Conservation (phyloP, 345 rosid genomes). For the Rubroshorea leprosula region DNA sequence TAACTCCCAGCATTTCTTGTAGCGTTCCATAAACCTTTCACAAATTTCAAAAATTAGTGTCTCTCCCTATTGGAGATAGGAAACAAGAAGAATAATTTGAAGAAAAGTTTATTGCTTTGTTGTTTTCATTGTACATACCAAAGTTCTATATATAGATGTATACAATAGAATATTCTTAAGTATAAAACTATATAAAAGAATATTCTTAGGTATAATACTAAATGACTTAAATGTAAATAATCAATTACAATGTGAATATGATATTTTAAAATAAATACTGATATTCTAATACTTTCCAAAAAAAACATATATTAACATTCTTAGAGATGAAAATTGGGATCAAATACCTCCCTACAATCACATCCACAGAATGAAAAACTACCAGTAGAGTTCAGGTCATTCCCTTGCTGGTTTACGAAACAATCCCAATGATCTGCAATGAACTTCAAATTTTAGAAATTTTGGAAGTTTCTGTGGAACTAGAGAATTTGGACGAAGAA, state of each 20-base stretch:
- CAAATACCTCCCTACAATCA: constrained; percentile 20
- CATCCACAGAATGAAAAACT: constrained; percentile 10
- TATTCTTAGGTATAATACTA: too few relatives aligned
- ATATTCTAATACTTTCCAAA: too few relatives aligned
- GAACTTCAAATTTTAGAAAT: neutral
- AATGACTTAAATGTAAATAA: too few relatives aligned
- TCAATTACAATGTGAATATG: too few relatives aligned
- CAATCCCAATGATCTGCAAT: constrained; percentile 18
- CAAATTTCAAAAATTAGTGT: neutral
- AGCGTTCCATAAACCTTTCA: constrained; percentile 5
- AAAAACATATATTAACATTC: neutral
- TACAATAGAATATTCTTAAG: too few relatives aligned
- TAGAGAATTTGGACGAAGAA: neutral
- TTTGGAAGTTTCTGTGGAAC: neutral
- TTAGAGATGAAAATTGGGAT: neutral
- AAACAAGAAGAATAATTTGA: too few relatives aligned
- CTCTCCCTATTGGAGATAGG: too few relatives aligned
- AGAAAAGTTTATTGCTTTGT: too few relatives aligned
- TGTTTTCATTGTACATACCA: too few relatives aligned
- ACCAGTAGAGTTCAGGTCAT: neutral
- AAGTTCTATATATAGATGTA: too few relatives aligned
- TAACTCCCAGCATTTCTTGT: neutral
- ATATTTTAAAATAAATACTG: too few relatives aligned
- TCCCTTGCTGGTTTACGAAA: neutral
- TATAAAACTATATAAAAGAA: too few relatives aligned